These are phyloP conservation scores for Raffaelea albimanens DNA, from an alignment of 2,329 filamentous ascomycete genomes.

Conservation along the genomic window DNA sequence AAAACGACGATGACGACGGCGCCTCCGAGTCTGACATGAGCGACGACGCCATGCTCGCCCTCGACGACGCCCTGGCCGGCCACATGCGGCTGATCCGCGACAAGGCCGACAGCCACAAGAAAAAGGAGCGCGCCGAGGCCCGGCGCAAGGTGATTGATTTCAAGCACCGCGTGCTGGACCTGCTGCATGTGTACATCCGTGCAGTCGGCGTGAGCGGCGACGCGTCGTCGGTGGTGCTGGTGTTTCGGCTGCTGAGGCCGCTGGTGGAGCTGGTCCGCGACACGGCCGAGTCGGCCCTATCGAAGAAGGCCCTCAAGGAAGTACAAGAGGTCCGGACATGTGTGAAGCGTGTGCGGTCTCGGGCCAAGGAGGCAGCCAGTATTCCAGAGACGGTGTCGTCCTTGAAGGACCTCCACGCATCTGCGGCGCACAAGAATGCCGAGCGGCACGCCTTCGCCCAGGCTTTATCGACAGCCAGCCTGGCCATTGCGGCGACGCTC, in stretches of 20 bases:
- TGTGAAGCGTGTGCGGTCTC: conserved; percentile 44
- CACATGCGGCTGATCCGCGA: conserved; percentile 69
- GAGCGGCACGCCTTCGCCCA: conserved; percentile 55
- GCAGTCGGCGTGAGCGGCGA: background rate
- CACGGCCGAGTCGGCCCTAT: conserved; percentile 67
- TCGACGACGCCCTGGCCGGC: conserved; percentile 74
- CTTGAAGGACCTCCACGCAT: conserved; percentile 60
- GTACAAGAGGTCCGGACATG: conserved; percentile 63
- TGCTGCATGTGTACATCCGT: conserved; percentile 74
- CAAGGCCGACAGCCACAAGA: conserved; percentile 61
- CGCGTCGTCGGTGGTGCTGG: conserved; percentile 27
- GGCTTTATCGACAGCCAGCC: conserved; percentile 63
- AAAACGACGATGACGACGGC: conserved; percentile 46
- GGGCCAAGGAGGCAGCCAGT: conserved; percentile 16
- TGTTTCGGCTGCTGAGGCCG: conserved; percentile 63
- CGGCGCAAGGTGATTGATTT: conserved; percentile 87
- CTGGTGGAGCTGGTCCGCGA: conserved; percentile 66
- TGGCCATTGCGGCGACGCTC: conserved; percentile 56
- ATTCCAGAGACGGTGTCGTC: conserved; percentile 38
- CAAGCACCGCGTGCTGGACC: conserved; percentile 86
- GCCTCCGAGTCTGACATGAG: conserved; percentile 68
- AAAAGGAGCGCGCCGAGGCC: conserved; percentile 78
- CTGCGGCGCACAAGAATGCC: conserved; percentile 48
- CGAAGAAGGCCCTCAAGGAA: conserved; percentile 62
- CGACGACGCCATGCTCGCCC: conserved; percentile 87